Evolutionary conservation across 176 grass and related monocot genomes (phyloP).

Genomic region (Aechmea fasciata): DNA sequence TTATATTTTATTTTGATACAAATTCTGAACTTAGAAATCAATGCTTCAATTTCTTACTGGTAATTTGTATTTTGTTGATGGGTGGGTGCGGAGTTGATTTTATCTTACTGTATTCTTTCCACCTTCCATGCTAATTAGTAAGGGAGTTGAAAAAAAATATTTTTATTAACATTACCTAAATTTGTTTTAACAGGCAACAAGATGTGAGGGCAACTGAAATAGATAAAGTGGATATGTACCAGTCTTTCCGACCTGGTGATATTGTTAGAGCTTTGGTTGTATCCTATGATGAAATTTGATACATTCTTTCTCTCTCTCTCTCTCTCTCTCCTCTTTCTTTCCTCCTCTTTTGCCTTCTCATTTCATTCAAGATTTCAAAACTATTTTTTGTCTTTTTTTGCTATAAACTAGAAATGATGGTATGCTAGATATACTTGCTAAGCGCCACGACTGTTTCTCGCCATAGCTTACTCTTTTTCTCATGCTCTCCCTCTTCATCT

Average conservation of each 20-base stretch:
- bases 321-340: not conserved
- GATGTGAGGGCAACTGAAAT: slow-evolving; percentile 98
- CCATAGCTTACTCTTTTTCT: not conserved
- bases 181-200: slow-evolving; percentile 55
- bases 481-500: not conserved
- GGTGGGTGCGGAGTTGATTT: too few relatives aligned
- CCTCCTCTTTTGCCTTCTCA: not conserved
- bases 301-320: not conserved
- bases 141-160: not conserved
- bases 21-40: too few relatives aligned
- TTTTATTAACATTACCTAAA: not conserved
- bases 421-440: not conserved
- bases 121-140: not conserved
- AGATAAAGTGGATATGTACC: slow-evolving; percentile 94
- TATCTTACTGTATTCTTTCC: too few relatives aligned
- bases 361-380: not conserved
- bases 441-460: not conserved
- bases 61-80: too few relatives aligned
- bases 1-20: too few relatives aligned
- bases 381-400: not conserved
- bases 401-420: not conserved
- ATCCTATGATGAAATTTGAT: slow-evolving; percentile 26
- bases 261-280: slow-evolving; percentile 48
- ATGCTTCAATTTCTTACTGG: too few relatives aligned
- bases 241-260: slow-evolving; percentile 45